A percentile compares a stretch with the other conserved stretches of the same genome.
phyloP scores from a whole-genome alignment of 2,329 filamentous ascomycete species.

The Dactylonectria estremocensis region DNA sequence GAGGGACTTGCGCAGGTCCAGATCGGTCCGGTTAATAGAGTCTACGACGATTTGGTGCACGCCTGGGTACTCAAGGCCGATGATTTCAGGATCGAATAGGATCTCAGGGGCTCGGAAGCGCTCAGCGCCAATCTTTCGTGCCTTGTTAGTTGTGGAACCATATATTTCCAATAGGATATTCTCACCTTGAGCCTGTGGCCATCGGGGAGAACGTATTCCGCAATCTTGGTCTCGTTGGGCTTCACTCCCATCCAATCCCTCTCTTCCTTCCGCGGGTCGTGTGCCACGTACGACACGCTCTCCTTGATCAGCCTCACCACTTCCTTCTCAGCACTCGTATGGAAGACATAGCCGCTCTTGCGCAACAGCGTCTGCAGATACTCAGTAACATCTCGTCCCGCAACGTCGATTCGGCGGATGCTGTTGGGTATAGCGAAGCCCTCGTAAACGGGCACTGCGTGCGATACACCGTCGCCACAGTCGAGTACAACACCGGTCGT shows the following conservation, averaged over 20 bases:
- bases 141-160: slow-evolving; percentile 37
- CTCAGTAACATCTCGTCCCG: slow-evolving; percentile 95
- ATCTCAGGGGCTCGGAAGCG: slow-evolving; percentile 97
- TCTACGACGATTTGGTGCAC: slow-evolving; percentile 99
- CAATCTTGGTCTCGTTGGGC: slow-evolving; percentile 81
- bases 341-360: slow-evolving; percentile 94
- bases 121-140: slow-evolving; percentile 84
- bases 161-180: not conserved
- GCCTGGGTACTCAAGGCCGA: slow-evolving; percentile 93
- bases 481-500: slow-evolving; percentile 97
- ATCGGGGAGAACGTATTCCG: slow-evolving; percentile 92
- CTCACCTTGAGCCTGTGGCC: slow-evolving; percentile 91
- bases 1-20: slow-evolving; percentile 93
- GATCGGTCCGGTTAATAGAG: slow-evolving; percentile 93
- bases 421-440: slow-evolving; percentile 97
- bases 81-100: slow-evolving; percentile 96
- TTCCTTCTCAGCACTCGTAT: slow-evolving; percentile 99
- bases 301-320: slow-evolving; percentile 99
- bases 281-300: slow-evolving; percentile 90
- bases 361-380: slow-evolving; percentile 91
- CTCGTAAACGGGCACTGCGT: slow-evolving; percentile 97
- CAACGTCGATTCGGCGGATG: slow-evolving; percentile 96
- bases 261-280: slow-evolving; percentile 93
- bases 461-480: slow-evolving; percentile 95
- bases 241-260: slow-evolving; percentile 93